A percentile compares a stretch with the other conserved stretches of the same genome.
Evolutionary conservation across 176 grass and related monocot genomes (phyloP).

Genomic region (Musa acuminata): DNA sequence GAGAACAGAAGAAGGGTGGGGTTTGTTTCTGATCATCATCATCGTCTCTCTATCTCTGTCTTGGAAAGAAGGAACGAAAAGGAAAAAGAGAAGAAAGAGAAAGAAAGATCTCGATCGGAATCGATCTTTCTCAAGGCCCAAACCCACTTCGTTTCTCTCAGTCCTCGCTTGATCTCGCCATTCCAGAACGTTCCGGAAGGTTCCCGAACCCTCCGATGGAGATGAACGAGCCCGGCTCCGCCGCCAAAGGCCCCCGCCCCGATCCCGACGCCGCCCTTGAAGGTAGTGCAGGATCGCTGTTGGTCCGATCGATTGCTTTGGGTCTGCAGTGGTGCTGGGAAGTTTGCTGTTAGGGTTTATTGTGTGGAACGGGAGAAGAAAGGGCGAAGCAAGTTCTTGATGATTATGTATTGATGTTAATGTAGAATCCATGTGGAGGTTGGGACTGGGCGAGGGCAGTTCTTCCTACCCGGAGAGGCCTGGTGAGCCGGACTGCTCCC

Average conservation of each 20-base stretch:
- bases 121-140: neutral
- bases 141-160: conserved; percentile 1
- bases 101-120: conserved; percentile 18
- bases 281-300: conserved; percentile 32
- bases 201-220: conserved; percentile 33
- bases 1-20: neutral
- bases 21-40: neutral
- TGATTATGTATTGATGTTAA: neutral
- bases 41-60: neutral
- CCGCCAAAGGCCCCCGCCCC: conserved; percentile 15
- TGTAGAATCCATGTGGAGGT: conserved; percentile 69
- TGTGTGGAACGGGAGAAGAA: conserved; percentile 13
- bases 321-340: neutral
- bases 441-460: conserved; percentile 51
- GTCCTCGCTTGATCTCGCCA: conserved; percentile 26
- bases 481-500: conserved; percentile 64
- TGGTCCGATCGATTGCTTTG: neutral
- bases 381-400: neutral
- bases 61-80: conserved; percentile 3
- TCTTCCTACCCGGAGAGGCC: conserved; percentile 62
- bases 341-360: conserved; percentile 36
- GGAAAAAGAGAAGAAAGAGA: neutral
- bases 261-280: conserved; percentile 41
- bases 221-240: conserved; percentile 3
- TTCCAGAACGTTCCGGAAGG: conserved; percentile 7